A percentile compares a stretch with the other conserved stretches of the same genome.
These are phyloP conservation scores for Hypholoma fasciculare DNA, from an alignment of 768 basidiomycete species.

Conservation along the genomic window DNA sequence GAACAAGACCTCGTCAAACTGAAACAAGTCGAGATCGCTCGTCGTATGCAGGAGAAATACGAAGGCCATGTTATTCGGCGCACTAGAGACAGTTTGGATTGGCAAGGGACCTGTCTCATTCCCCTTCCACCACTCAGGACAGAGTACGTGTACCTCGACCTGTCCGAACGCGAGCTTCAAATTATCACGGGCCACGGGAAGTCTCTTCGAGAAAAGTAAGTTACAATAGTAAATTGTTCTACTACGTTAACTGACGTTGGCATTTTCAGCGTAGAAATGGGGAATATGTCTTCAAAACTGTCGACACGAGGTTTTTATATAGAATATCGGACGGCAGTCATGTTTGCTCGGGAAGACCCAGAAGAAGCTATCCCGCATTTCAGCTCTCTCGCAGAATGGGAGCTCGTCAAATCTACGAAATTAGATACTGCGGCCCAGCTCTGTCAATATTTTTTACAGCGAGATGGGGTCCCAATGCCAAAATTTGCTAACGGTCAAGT, in stretches of 20 bases:
- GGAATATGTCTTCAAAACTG: constrained; percentile 5
- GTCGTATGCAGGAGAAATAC: constrained; percentile 16
- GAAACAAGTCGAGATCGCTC: constrained; percentile 9
- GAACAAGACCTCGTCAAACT: constrained; percentile 7
- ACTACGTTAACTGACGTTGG: neutral
- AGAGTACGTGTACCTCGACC: constrained; percentile 3
- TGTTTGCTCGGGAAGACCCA: constrained; percentile 1
- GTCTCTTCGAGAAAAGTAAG: constrained; percentile 13
- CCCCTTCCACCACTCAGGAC: constrained; percentile 13
- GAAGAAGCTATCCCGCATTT: constrained; percentile 9
- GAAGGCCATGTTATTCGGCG: constrained; percentile 21
- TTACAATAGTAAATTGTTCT: too few species aligned
- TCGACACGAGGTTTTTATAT: constrained; percentile 15
- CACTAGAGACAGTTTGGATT: constrained; percentile 14
- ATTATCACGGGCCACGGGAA: constrained; percentile 15
- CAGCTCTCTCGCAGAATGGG: constrained; percentile 11
- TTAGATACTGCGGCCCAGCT: constrained; percentile 11
- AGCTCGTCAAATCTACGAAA: constrained; percentile 13
- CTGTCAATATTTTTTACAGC: constrained; percentile 4
- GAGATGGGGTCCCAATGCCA: constrained; percentile 14
- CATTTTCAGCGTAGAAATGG: constrained; percentile 1
- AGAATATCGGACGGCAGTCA: constrained; percentile 9
- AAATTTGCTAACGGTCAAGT: constrained; percentile 9
- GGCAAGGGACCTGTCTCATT: constrained; percentile 14
- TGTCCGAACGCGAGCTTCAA: constrained; percentile 18